Percentiles rank a stretch among this genome's conserved stretches.
phyloP scores from a whole-genome alignment of 345 rosid species.

The Gossypium bickii region DNA sequence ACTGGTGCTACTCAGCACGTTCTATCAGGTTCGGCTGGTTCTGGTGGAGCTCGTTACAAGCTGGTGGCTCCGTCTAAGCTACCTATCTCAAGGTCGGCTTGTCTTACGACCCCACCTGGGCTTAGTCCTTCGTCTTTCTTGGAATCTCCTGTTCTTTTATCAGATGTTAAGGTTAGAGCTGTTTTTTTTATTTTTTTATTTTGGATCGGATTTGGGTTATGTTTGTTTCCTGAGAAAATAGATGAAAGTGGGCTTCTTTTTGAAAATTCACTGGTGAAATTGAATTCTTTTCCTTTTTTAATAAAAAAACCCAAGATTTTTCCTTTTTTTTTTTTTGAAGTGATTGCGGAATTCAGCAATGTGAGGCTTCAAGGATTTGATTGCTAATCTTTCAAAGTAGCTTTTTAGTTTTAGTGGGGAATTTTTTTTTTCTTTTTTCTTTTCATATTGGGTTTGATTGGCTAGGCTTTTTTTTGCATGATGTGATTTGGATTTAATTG shows the following conservation, averaged over 20 bases:
- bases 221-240: neutral
- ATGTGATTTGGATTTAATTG: no score
- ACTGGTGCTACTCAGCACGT: neutral
- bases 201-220: neutral
- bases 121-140: neutral
- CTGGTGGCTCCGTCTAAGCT: neutral
- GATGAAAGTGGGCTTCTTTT: neutral
- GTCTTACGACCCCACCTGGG: neutral
- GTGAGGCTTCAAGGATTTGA: neutral
- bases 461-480: no score
- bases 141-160: neutral
- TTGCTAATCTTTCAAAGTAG: neutral
- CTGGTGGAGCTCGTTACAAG: neutral
- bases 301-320: neutral
- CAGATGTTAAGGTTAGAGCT: neutral
- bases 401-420: neutral
- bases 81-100: neutral
- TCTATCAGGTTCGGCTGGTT: neutral
- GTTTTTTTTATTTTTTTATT: neutral
- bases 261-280: neutral
- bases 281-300: neutral
- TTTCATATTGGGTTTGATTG: no score
- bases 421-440: no score
- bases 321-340: neutral
- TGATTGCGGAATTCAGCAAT: neutral